These are phyloP conservation scores for Samsoniella hepiali DNA, from an alignment of 2,329 filamentous ascomycete species.

Conservation along the genomic window DNA sequence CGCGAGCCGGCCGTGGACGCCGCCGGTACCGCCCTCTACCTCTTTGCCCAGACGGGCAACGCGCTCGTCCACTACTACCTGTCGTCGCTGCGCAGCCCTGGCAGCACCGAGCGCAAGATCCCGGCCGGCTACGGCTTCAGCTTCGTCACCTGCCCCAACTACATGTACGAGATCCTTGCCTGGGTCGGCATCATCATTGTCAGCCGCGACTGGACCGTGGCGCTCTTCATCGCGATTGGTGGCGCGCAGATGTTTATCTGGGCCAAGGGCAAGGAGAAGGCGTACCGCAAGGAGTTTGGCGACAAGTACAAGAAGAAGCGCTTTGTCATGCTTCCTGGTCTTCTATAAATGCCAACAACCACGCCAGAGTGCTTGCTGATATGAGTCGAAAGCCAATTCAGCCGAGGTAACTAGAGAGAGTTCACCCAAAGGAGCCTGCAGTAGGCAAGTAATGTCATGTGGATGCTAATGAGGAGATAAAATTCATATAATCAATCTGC, in stretches of 20 bases:
- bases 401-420: not conserved
- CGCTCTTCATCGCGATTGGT: conserved; percentile 72
- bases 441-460: not conserved
- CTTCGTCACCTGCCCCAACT: conserved; percentile 93
- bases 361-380: not conserved
- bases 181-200: conserved; percentile 82
- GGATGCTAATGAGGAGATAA: not conserved
- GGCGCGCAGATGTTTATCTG: conserved; percentile 78
- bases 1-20: conserved; percentile 54
- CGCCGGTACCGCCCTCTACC: conserved; percentile 66
- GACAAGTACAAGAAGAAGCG: conserved; percentile 95
- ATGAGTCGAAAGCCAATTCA: not conserved
- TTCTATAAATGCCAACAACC: conserved; percentile 52
- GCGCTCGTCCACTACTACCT: conserved; percentile 76
- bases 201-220: conserved; percentile 73
- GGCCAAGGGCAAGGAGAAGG: conserved; percentile 88
- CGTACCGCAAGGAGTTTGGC: conserved; percentile 86
- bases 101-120: conserved; percentile 83
- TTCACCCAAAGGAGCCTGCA: not conserved
- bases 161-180: conserved; percentile 85
- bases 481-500: not conserved
- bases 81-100: conserved; percentile 69
- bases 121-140: conserved; percentile 80
- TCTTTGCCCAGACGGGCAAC: conserved; percentile 77
- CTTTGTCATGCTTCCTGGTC: conserved; percentile 74